Percentiles rank a stretch among this genome's conserved stretches.
Conservation (phyloP, 164 flowering plant species). For the Warburgia ugandensis region DNA sequence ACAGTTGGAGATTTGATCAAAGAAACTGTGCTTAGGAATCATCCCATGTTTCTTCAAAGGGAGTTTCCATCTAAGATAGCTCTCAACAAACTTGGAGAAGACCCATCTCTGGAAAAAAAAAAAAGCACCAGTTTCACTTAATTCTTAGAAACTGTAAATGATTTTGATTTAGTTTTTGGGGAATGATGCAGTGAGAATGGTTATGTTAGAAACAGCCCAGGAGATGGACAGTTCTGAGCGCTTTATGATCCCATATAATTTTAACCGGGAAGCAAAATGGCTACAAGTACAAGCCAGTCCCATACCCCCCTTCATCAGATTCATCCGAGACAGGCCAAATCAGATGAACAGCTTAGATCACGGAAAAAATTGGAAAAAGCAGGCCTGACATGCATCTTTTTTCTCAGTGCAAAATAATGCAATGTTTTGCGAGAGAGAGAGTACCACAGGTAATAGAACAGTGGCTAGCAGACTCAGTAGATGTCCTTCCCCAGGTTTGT, state of each 20-base stretch:
- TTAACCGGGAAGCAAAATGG: not conserved
- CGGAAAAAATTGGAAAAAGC: no score
- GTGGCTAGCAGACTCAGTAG: slow-evolving; percentile 37
- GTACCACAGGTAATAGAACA: slow-evolving; percentile 50
- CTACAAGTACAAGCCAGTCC: not conserved
- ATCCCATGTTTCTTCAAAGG: slow-evolving; percentile 37
- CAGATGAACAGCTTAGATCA: no score
- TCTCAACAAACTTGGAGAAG: slow-evolving; percentile 49
- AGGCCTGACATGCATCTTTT: not conserved
- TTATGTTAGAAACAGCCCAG: no score
- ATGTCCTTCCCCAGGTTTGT: slow-evolving; percentile 63
- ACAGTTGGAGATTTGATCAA: slow-evolving; percentile 32
- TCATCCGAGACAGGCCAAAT: not conserved
- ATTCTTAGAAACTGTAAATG: not conserved
- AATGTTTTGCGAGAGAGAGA: not conserved
- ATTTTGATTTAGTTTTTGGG: not conserved
- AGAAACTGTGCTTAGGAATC: slow-evolving; percentile 57
- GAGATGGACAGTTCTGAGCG: not conserved
- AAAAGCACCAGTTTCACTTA: not conserved
- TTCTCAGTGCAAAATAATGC: no score
- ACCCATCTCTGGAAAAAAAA: slow-evolving; percentile 51
- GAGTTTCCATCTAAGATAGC: slow-evolving; percentile 34
- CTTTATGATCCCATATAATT: not conserved
- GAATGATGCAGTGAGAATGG: no score
- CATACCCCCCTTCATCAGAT: not conserved